Evolutionary conservation across 805 yeast genomes (phyloP).

Genomic region (Millerozyma acaciae): DNA sequence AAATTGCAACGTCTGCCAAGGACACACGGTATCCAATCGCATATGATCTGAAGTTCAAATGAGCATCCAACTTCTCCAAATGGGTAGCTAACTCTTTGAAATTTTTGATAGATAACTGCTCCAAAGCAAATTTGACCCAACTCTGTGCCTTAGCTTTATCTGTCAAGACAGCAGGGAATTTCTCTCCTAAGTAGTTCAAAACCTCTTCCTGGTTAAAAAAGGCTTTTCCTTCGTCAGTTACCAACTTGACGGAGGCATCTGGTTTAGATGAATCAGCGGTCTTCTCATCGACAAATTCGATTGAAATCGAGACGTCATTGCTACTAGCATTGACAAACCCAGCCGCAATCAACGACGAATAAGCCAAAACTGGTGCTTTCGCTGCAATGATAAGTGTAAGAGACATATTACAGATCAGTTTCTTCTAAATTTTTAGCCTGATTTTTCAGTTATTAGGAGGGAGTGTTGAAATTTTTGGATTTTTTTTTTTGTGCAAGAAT

Average conservation of each 20-base stretch:
- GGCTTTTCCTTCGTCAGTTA: conserved; percentile 40
- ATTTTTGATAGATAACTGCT: conserved; percentile 73
- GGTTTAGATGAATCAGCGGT: conserved; percentile 41
- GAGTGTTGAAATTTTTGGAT: no score
- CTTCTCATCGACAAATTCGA: conserved; percentile 72
- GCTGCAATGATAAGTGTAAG: conserved; percentile 67
- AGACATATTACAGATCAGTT: conserved; percentile 27
- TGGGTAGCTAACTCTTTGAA: conserved; percentile 79
- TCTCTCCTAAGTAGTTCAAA: conserved; percentile 47
- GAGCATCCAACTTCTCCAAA: conserved; percentile 76
- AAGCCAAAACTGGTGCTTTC: conserved; percentile 81
- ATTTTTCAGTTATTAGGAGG: no score
- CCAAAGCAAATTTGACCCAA: conserved; percentile 67
- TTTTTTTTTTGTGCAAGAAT: no score
- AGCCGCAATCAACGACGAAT: conserved; percentile 74
- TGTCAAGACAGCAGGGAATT: conserved; percentile 45
- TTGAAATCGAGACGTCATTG: conserved; percentile 46
- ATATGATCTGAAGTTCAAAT: conserved; percentile 81
- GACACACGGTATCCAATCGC: conserved; percentile 64
- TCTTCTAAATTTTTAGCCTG: no score
- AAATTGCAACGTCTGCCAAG: conserved; percentile 78
- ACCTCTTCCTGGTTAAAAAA: conserved; percentile 41
- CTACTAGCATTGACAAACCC: conserved; percentile 57
- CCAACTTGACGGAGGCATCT: conserved; percentile 42
- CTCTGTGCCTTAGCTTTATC: conserved; percentile 41